These are phyloP conservation scores for Sporopachydermia quercuum DNA, from an alignment of 805 yeast species.

Conservation along the genomic window DNA sequence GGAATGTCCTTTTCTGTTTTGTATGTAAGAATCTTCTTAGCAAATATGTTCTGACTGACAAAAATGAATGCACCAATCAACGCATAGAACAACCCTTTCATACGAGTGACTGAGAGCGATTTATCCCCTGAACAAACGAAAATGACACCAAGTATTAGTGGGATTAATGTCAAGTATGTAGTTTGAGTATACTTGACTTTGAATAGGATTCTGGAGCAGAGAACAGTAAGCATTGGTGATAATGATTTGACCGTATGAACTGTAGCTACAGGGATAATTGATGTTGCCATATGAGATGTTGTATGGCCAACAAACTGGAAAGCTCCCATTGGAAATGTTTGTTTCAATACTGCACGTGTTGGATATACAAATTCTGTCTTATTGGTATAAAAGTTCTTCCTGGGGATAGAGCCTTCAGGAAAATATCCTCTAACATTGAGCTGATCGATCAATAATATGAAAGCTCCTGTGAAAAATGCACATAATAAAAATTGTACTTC, in stretches of 20 bases:
- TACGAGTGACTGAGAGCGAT: no score
- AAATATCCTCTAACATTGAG: background rate
- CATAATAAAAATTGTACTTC: conserved; percentile 55
- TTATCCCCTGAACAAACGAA: conserved; percentile 24
- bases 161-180: conserved; percentile 51
- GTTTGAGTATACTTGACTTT: conserved; percentile 29
- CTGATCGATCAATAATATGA: conserved; percentile 9
- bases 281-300: conserved; percentile 65
- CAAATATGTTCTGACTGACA: conserved; percentile 67
- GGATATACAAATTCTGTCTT: conserved; percentile 24
- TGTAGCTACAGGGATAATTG: conserved; percentile 59
- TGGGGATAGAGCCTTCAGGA: conserved; percentile 1
- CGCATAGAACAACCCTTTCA: conserved; percentile 32
- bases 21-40: conserved; percentile 53
- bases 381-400: background rate
- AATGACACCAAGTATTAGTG: conserved; percentile 60
- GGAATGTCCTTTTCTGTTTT: conserved; percentile 19
- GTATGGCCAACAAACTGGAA: conserved; percentile 74
- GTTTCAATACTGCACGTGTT: conserved; percentile 29
- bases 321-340: conserved; percentile 70
- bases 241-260: conserved; percentile 74
- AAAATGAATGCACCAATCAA: conserved; percentile 48
- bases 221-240: conserved; percentile 59
- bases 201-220: conserved; percentile 40
- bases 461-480: conserved; percentile 17